Evolutionary conservation across 257 asterid genomes (phyloP), one percentile per base, ranked within the genome.

Genomic region (Paraleonurus japonicus): DNA sequence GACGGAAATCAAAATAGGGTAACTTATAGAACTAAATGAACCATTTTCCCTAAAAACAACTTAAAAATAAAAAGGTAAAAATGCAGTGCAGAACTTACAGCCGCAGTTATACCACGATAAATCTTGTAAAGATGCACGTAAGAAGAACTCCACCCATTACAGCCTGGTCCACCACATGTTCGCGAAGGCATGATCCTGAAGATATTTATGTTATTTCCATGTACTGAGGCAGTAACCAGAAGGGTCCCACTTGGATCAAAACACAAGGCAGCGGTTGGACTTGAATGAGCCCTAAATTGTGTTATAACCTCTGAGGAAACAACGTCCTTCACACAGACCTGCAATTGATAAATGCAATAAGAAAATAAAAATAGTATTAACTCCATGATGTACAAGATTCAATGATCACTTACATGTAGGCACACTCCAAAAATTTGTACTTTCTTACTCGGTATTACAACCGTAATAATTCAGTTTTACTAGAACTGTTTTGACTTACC

Each of bases 161-260:
- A 64, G 59, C 81, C 78, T 6, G 85, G 57, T 32, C 85, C 89
- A 62, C 81, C 69, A 33, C 72, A 61, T 45, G 67, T 75, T 61
- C 69, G 80, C 20, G 68, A 77, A 69, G 91, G 87, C 89, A 82
- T 85, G 78, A 89, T 85, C 19, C 88, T 73, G 77, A 83, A 89
- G 48, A 89, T 73, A 76, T 87, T 79, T 66, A 85, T 81, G 78
- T 80, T 85, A 77, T 87, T 77, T 72, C 96, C 96, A 79, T 84
- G 89, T 63, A 87, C 81, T 53, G 96, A 87, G 67, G 93, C 90
- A 45, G 96, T 87, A 70, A 89, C 89, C 71, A 85, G 81, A 82
- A 87, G 88, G 58, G 96, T 87, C 62, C 93, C 91, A 75, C 91
- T 87, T 16, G 89, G 89, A 71, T 89, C 96, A 41, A 89, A 89